Percentiles rank a stretch among this genome's conserved stretches.
These are phyloP conservation scores for Fraxinus platypoda DNA, from an alignment of 305 asterid genomes.

Conservation along the genomic window DNA sequence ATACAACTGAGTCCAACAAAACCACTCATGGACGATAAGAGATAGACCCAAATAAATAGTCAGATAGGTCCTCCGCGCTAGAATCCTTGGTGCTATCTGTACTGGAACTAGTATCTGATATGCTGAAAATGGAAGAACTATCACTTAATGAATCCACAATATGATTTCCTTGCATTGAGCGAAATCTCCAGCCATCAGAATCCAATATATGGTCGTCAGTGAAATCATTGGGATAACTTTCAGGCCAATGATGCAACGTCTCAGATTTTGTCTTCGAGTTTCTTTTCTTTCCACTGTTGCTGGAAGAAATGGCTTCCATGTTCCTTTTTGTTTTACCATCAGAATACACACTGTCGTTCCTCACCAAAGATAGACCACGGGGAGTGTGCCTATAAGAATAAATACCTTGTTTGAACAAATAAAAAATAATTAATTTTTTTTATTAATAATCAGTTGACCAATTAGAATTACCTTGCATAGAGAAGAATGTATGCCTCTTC, in stretches of 20 bases:
- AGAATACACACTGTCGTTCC: conserved; percentile 20
- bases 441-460: not conserved
- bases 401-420: not conserved
- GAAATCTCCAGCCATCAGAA: conserved; percentile 26
- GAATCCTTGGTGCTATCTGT: conserved; percentile 65
- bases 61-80: conserved; percentile 52
- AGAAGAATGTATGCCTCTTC: conserved; percentile 61
- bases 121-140: conserved; percentile 57
- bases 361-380: conserved; percentile 26
- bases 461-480: conserved; percentile 43
- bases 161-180: conserved; percentile 22
- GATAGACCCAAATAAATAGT: conserved; percentile 48
- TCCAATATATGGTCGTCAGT: conserved; percentile 22
- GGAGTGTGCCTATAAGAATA: conserved; percentile 34
- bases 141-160: conserved; percentile 47
- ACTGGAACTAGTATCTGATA: conserved; percentile 58
- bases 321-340: conserved; percentile 37
- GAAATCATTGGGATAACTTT: conserved; percentile 32
- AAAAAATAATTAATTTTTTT: not conserved
- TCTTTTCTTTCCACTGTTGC: conserved; percentile 37
- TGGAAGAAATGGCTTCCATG: conserved; percentile 40
- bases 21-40: conserved; percentile 32
- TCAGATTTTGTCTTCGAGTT: conserved; percentile 32
- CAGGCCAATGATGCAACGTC: conserved; percentile 19
- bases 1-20: not conserved